Evolutionary conservation across 768 basidiomycete genomes (phyloP).

Genomic region (Tremella yokohamensis): DNA sequence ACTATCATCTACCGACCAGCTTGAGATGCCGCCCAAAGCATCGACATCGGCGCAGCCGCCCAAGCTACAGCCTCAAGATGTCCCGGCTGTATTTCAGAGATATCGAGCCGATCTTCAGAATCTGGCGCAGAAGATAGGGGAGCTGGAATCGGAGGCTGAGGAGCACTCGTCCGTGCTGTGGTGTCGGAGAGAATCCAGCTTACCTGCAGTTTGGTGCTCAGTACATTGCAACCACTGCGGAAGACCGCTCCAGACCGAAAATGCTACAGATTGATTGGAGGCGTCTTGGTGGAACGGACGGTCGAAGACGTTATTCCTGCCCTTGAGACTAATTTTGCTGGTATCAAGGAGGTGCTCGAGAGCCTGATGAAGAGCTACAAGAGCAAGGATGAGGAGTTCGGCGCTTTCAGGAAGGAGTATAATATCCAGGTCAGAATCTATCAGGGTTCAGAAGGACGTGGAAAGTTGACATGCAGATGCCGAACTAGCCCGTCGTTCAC

Average conservation of each 20-base stretch:
- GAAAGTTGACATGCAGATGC: background rate
- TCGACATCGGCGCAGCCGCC: conserved; percentile 16
- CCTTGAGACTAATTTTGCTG: conserved; percentile 63
- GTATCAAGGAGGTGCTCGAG: conserved; percentile 75
- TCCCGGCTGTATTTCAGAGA: conserved; percentile 61
- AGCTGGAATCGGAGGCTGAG: conserved; percentile 91
- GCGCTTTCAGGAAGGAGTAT: conserved; percentile 45
- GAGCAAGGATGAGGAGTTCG: conserved; percentile 50
- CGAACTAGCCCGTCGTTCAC: background rate
- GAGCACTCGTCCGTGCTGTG: conserved; percentile 72
- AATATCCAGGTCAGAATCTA: conserved; percentile 58
- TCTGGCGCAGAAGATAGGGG: conserved; percentile 90
- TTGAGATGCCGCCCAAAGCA: conserved; percentile 38
- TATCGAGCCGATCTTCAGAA: conserved; percentile 84
- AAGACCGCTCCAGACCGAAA: conserved; percentile 82
- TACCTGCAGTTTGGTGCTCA: conserved; percentile 69
- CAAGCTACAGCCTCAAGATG: conserved; percentile 33
- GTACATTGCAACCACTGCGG: conserved; percentile 77
- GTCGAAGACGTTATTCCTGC: conserved; percentile 91
- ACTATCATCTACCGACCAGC: background rate
- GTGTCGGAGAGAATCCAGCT: background rate
- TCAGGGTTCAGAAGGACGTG: background rate
- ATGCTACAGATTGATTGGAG: conserved; percentile 94
- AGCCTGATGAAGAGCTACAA: conserved; percentile 83
- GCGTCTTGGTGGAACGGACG: conserved; percentile 89